phyloP scores from a whole-genome alignment of 495 filamentous ascomycete species.

The Aspergillus ellipticus region DNA sequence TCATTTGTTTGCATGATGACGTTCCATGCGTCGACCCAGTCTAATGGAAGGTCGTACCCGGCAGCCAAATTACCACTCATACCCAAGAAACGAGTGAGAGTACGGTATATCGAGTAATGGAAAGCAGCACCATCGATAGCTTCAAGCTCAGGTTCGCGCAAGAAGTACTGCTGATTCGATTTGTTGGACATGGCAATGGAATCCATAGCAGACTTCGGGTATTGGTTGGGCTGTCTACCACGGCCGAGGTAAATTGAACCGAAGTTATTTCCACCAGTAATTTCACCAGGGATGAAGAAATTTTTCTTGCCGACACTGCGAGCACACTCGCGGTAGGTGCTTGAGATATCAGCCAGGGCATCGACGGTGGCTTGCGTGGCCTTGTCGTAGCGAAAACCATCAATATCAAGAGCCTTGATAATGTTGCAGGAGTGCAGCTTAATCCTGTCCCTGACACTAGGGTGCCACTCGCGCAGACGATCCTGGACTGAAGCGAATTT shows the following conservation, averaged over 20 bases:
- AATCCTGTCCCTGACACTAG: slow-evolving; percentile 55
- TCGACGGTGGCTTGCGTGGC: slow-evolving; percentile 64
- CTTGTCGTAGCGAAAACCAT: slow-evolving; percentile 69
- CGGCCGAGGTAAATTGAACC: slow-evolving; percentile 66
- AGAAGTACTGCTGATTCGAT: slow-evolving; percentile 45
- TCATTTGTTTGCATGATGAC: slow-evolving; percentile 62
- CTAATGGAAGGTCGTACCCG: slow-evolving; percentile 54
- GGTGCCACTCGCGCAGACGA: slow-evolving; percentile 67
- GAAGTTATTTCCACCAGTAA: slow-evolving; percentile 60
- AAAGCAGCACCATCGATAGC: slow-evolving; percentile 67
- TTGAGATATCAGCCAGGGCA: slow-evolving; percentile 55
- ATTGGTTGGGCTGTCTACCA: slow-evolving; percentile 55
- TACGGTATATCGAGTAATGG: slow-evolving; percentile 69
- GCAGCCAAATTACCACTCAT: slow-evolving; percentile 61
- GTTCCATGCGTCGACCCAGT: slow-evolving; percentile 63
- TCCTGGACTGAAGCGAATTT: slow-evolving; percentile 77
- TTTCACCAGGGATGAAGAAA: slow-evolving; percentile 63
- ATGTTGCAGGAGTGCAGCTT: slow-evolving; percentile 64
- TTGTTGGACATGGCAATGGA: slow-evolving; percentile 44
- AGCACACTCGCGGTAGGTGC: slow-evolving; percentile 55
- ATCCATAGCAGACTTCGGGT: slow-evolving; percentile 42
- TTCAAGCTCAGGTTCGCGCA: slow-evolving; percentile 53
- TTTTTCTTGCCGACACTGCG: slow-evolving; percentile 53
- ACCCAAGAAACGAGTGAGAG: slow-evolving; percentile 62
- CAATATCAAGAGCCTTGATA: slow-evolving; percentile 61